These are phyloP conservation scores for Diversispora epigaea DNA, from an alignment of 192 early-diverging fungal species.

Conservation along the genomic window DNA sequence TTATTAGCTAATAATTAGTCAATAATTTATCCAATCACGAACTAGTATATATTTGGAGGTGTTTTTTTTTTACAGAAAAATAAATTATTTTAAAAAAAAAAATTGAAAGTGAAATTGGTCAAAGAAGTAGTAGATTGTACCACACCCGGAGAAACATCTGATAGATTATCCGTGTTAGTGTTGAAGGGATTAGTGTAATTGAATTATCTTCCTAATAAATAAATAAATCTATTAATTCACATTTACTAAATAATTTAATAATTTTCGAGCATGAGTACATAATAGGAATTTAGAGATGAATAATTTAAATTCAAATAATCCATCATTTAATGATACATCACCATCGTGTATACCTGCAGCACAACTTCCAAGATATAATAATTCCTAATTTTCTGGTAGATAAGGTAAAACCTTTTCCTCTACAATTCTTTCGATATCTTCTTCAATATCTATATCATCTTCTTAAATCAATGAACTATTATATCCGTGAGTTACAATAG, in stretches of 20 bases:
- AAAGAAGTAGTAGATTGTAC: too few species aligned
- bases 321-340: background rate
- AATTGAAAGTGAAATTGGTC: too few species aligned
- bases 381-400: background rate
- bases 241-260: background rate
- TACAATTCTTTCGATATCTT: background rate
- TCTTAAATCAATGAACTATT: slow-evolving; percentile 2
- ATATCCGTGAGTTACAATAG: background rate
- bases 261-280: background rate
- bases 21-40: too few species aligned
- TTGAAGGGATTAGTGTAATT: too few species aligned
- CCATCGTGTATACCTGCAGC: background rate
- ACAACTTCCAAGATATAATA: slow-evolving; percentile 8
- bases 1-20: too few species aligned
- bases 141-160: too few species aligned
- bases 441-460: slow-evolving; percentile 8
- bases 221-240: background rate
- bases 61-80: too few species aligned
- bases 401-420: background rate
- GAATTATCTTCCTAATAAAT: background rate
- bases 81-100: too few species aligned
- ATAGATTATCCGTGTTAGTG: too few species aligned
- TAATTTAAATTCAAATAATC: background rate
- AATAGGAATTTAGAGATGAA: background rate
- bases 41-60: too few species aligned